phyloP scores from a whole-genome alignment of 176 grass and related monocot genomes.

The Avena sativa region DNA sequence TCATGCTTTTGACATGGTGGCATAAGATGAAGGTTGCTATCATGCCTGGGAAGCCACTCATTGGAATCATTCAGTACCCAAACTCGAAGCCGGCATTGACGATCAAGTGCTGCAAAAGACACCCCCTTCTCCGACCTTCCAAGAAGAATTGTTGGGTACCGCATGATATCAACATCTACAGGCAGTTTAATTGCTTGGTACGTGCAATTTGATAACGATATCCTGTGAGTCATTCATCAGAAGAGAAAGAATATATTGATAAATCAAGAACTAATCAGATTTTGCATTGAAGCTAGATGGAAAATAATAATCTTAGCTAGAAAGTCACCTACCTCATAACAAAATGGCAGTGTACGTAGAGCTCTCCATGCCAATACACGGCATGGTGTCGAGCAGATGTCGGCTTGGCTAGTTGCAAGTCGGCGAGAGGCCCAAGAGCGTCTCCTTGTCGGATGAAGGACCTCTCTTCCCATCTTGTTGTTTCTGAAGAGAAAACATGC shows the following conservation, averaged over 20 bases:
- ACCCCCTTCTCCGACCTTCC: conserved; percentile 12
- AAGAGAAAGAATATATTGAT: background rate
- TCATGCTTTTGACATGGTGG: background rate
- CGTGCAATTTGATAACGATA: conserved; percentile 10
- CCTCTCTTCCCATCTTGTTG: background rate
- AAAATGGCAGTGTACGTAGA: conserved; percentile 5
- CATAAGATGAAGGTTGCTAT: background rate
- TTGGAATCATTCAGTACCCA: background rate
- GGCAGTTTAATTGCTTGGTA: conserved; percentile 20
- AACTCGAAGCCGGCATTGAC: background rate
- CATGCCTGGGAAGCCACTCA: conserved; percentile 14
- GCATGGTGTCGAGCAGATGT: background rate
- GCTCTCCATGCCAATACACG: background rate
- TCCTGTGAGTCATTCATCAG: background rate
- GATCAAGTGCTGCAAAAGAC: conserved; percentile 20
- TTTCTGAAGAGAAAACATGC: conserved; percentile 17
- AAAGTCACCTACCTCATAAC: conserved; percentile 8
- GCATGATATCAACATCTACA: background rate
- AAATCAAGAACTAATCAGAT: background rate
- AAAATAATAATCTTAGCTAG: background rate
- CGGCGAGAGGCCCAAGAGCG: background rate
- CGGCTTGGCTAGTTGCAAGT: background rate
- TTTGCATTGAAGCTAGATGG: background rate
- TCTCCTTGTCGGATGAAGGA: background rate
- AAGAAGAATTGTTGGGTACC: background rate